Evolutionary conservation across 2,329 filamentous ascomycete species (phyloP), one percentile per base, ranked within the genome.

Genomic region (Aspergillus sp.): DNA sequence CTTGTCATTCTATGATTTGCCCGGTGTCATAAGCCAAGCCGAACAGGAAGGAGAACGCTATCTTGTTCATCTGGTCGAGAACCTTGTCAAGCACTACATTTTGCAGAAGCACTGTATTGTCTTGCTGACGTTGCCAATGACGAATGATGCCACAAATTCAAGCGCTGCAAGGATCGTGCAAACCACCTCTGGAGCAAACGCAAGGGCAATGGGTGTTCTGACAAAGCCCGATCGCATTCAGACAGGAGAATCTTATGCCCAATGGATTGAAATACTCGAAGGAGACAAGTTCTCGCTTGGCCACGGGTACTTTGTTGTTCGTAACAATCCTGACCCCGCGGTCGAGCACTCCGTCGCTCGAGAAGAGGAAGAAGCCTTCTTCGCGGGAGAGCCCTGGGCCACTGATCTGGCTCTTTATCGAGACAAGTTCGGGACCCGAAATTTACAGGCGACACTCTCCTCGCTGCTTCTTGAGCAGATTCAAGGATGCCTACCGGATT

Each of bases 1-100:
- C 5, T 73, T 96, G 0, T 91, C 89, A 0, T 96, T 96, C 67
- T 94, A 91, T 62, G 92, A 96, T 62, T 81, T 96, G 0, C 92
- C 92, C 0, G 92, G 92, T 0, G 86, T 96, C 0, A 94, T 96
- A 62, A 86, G 87, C 19, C 88, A 88, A 7, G 83, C 88, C 0
- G 85, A 86, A 2, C 81, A 86, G 7, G 83, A 84, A 7, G 80
- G 85, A 2, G 87, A 93, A 15, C 81, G 84, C 8, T 90, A 90
- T 59, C 78, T 94, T 0, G 88, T 93, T 11, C 80, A 83, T 0
- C 86, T 95, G 0, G 89, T 96, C 0, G 82, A 87, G 54, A 89
- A 90, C 17, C 72, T 96, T 0, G 87, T 91, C 0, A 82, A 80
- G 2, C 80, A 86, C 0, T 96, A 96, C 65, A 88, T 96, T 4